A percentile compares a stretch with the other conserved stretches of the same genome.
Conservation (phyloP, 345 rosid species). For the Cochlearia excelsa region DNA sequence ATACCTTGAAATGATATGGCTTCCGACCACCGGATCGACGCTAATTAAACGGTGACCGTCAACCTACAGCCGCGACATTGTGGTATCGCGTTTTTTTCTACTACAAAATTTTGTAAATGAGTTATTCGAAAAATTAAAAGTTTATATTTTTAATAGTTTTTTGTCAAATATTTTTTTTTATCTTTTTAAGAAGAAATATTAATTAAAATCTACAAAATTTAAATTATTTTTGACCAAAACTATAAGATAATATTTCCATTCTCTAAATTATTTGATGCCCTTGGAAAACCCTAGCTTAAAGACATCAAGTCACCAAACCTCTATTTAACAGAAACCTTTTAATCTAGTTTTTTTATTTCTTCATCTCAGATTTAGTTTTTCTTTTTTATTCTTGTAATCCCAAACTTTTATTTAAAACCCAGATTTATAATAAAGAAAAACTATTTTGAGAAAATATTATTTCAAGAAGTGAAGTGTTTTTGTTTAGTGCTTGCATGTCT, state of each 20-base stretch:
- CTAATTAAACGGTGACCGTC: too few relatives aligned
- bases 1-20: too few relatives aligned
- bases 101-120: too few relatives aligned
- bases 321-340: neutral
- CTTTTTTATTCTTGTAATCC: neutral
- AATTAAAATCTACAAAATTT: neutral
- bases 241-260: neutral
- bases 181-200: too few relatives aligned
- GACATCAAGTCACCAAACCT: neutral
- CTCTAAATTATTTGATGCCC: neutral
- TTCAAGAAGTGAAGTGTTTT: conserved; percentile 3
- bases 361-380: conserved; percentile 4
- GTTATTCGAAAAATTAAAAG: too few relatives aligned
- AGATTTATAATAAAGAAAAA: conserved; percentile 11
- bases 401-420: neutral
- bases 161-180: neutral
- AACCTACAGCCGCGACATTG: too few relatives aligned
- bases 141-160: too few relatives aligned
- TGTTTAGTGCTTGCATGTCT: conserved; percentile 30
- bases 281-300: conserved; percentile 11
- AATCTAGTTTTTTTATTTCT: neutral
- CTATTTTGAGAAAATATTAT: neutral
- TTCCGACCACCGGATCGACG: too few relatives aligned
- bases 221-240: neutral
- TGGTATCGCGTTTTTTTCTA: too few relatives aligned